phyloP scores from a whole-genome alignment of 495 filamentous ascomycete species.

The Aspergillus bertholletiae region DNA sequence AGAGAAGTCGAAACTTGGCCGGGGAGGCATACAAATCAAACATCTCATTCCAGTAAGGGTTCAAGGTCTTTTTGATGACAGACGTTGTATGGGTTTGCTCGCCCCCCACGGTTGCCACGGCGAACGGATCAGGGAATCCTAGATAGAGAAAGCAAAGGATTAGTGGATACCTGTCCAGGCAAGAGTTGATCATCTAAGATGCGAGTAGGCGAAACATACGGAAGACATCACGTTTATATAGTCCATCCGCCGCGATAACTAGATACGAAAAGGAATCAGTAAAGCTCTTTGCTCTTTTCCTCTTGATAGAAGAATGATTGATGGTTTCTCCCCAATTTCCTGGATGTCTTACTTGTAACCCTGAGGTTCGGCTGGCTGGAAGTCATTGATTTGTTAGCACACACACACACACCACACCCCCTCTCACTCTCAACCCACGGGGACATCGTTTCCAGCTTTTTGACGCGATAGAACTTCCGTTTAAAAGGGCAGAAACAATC shows the following conservation, averaged over 20 bases:
- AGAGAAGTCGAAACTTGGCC: conserved; percentile 8
- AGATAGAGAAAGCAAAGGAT: conserved; percentile 19
- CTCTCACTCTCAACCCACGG: neutral
- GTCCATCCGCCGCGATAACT: conserved; percentile 98
- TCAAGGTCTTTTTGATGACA: conserved; percentile 94
- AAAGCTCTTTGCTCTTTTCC: conserved; percentile 19
- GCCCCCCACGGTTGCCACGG: conserved; percentile 91
- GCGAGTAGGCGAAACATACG: conserved; percentile 45
- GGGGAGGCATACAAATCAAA: conserved; percentile 79
- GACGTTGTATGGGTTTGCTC: conserved; percentile 95
- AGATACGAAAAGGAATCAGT: conserved; percentile 13
- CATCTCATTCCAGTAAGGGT: conserved; percentile 98
- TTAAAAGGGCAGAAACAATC: conserved; percentile 2
- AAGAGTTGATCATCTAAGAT: neutral
- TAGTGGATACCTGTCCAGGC: conserved; percentile 8
- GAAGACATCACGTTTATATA: conserved; percentile 99
- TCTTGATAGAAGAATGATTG: conserved; percentile 19
- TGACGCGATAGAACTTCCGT: neutral
- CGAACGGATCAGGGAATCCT: conserved; percentile 98
- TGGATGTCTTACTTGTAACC: conserved; percentile 56
- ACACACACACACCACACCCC: too few species aligned
- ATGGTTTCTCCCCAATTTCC: conserved; percentile 8
- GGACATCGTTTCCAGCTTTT: neutral
- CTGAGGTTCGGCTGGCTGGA: conserved; percentile 57
- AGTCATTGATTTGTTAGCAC: conserved; percentile 27